Percentiles rank a stretch among this genome's conserved stretches.
Conservation (phyloP, 371 early-diverging fungal species). For the Mortierella sp. region DNA sequence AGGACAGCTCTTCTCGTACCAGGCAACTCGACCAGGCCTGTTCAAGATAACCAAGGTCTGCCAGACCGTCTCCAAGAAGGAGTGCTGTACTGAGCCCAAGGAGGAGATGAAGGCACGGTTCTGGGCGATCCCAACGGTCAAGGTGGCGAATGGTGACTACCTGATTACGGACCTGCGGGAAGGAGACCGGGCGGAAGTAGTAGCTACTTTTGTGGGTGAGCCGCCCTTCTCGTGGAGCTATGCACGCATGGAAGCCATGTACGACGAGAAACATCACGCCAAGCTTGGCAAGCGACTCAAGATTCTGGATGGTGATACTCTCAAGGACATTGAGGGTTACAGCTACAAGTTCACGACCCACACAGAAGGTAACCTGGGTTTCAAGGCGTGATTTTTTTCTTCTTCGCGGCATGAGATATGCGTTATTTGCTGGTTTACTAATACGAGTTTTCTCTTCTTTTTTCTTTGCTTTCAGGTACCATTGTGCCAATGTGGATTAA, state of each 20-base stretch:
- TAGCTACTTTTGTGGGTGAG: slow-evolving; percentile 47
- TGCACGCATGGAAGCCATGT: slow-evolving; percentile 34
- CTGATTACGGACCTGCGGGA: slow-evolving; percentile 45
- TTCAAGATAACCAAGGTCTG: slow-evolving; percentile 45
- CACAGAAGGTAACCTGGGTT: slow-evolving; percentile 30
- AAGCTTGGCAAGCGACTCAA: slow-evolving; percentile 29
- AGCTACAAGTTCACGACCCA: slow-evolving; percentile 35
- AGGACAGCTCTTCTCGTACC: slow-evolving; percentile 30
- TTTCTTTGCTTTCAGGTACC: slow-evolving; percentile 29
- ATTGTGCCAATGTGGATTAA: slow-evolving; percentile 46
- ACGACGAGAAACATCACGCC: slow-evolving; percentile 32
- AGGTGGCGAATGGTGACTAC: slow-evolving; percentile 35
- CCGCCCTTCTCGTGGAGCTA: slow-evolving; percentile 52
- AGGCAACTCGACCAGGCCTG: slow-evolving; percentile 33
- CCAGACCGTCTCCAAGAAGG: slow-evolving; percentile 40
- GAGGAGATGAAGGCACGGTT: slow-evolving; percentile 32
- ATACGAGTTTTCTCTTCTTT: not conserved
- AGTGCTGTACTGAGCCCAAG: slow-evolving; percentile 44
- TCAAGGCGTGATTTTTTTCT: not conserved
- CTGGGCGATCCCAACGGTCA: slow-evolving; percentile 51
- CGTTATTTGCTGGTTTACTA: not conserved
- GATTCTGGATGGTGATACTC: slow-evolving; percentile 15
- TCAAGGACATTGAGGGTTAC: slow-evolving; percentile 22
- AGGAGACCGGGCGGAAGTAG: slow-evolving; percentile 44
- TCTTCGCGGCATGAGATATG: not conserved